These are phyloP conservation scores for Trichoderma hamatum DNA, from an alignment of 2,329 filamentous ascomycete genomes.

Conservation along the genomic window DNA sequence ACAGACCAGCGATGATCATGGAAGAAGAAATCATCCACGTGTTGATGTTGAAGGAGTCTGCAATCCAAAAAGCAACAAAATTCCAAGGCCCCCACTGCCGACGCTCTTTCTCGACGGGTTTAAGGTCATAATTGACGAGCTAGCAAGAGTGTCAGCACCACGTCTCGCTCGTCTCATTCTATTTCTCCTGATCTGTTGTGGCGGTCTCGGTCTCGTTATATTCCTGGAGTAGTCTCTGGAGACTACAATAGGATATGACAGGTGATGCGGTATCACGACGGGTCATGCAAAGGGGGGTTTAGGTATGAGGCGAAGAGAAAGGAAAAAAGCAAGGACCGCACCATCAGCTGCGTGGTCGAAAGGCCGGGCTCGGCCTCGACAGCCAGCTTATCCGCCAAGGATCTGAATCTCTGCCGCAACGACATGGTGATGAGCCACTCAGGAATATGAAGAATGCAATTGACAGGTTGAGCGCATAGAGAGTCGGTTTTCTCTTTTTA, in stretches of 20 bases:
- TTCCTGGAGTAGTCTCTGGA: not conserved
- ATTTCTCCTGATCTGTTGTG: not conserved
- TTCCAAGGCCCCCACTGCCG: constrained; percentile 87
- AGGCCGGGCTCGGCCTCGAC: constrained; percentile 75
- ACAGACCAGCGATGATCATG: constrained; percentile 76
- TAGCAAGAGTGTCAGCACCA: constrained; percentile 35
- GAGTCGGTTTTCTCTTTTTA: constrained; percentile 22
- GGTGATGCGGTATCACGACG: not conserved
- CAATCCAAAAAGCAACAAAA: constrained; percentile 86
- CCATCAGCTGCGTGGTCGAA: constrained; percentile 78
- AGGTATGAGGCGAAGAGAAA: constrained; percentile 6
- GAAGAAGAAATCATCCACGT: constrained; percentile 92
- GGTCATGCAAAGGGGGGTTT: not conserved
- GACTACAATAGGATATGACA: not conserved
- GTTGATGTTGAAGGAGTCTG: constrained; percentile 85
- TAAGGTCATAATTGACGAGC: constrained; percentile 82
- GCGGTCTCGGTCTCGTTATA: not conserved
- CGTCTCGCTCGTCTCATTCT: constrained; percentile 7
- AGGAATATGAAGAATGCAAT: not conserved
- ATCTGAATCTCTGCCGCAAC: constrained; percentile 44
- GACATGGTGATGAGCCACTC: constrained; percentile 11
- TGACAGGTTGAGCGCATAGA: not conserved
- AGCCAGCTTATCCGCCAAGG: constrained; percentile 63
- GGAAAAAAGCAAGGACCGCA: constrained; percentile 38
- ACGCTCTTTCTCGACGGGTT: constrained; percentile 75